Evolutionary conservation across 1,284 basidiomycete genomes (phyloP).

Genomic region (Rhodotorula sp.): DNA sequence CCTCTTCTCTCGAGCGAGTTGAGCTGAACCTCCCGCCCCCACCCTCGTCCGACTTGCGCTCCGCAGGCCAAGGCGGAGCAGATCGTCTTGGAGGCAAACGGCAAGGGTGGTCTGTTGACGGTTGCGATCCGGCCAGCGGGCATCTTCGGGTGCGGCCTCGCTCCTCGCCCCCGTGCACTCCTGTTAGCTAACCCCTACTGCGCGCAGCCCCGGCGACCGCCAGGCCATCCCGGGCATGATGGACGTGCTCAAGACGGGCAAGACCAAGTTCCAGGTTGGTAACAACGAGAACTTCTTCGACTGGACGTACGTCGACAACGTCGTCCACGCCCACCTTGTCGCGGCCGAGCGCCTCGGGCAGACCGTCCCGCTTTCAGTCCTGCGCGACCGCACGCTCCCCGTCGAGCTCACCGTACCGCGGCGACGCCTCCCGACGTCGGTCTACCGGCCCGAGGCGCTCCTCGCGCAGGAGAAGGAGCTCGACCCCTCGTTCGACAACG

Average conservation of each 20-base stretch:
- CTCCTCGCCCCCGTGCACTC: neutral
- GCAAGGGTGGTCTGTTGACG: conserved; percentile 76
- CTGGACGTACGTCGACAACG: conserved; percentile 97
- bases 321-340: conserved; percentile 90
- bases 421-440: conserved; percentile 43
- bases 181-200: neutral
- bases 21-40: neutral
- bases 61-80: conserved; percentile 73
- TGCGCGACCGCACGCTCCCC: conserved; percentile 64
- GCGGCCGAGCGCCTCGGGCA: conserved; percentile 79
- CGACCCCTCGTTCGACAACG: conserved; percentile 56
- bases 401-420: conserved; percentile 52
- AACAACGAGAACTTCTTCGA: conserved; percentile 93
- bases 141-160: conserved; percentile 76
- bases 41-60: neutral
- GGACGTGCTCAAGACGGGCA: conserved; percentile 74
- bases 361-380: conserved; percentile 52
- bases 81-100: conserved; percentile 82
- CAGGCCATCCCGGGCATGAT: conserved; percentile 81
- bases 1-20: neutral
- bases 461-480: conserved; percentile 46
- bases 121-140: conserved; percentile 92
- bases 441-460: conserved; percentile 30
- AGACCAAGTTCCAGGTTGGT: conserved; percentile 92
- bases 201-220: conserved; percentile 78